Evolutionary conservation across 108 stramenopile species (phyloP), one percentile per base, ranked within the genome.

Genomic region (Nitzschia sp.): DNA sequence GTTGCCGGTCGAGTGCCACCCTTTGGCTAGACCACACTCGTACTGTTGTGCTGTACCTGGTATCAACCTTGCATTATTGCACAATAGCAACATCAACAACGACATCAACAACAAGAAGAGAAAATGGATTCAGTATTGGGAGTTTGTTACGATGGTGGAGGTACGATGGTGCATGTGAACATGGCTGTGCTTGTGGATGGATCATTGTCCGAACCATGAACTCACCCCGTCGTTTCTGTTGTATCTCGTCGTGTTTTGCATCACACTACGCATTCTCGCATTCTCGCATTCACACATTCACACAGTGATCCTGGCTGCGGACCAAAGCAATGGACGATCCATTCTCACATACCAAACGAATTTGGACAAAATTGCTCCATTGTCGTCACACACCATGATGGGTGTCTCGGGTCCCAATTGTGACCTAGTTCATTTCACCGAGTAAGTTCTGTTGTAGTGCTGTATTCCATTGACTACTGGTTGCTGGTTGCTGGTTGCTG

Each of bases 351-450:
- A 93, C 65, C 91, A 95, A 78, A 78, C 79, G 54, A 91, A 95
- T 55, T 66, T 95, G 42, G 94, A 95, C 72, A 95, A 95, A 67
- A 86, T 95, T 51, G 84, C 80, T 11, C 46, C 77, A 51, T 54
- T 95, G 20, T 81, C 94, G 19, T 80, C 84, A 14, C 80, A 89
- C 61, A 82, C 87, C 20, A 83, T 90, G 77, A 84, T 97, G 87
- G 96, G 89, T 25, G 86, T 88, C 7, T 80, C 90, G 14, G 96
- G 96, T 17, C 88, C 93, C 12, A 91, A 91, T 65, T 90, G 89
- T 34, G 96, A 97, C 76, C 75, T 87, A 29, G 89, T 90, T 46
- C 83, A 81, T 50, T 98, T 99, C 68, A 89, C 89, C 42, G 93
- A 99, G 88, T 88, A 68, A 68, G 80, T 48, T 48, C 6, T 48